phyloP scores from a whole-genome alignment of 176 grass and related monocot genomes.

The Oryza coarctata region DNA sequence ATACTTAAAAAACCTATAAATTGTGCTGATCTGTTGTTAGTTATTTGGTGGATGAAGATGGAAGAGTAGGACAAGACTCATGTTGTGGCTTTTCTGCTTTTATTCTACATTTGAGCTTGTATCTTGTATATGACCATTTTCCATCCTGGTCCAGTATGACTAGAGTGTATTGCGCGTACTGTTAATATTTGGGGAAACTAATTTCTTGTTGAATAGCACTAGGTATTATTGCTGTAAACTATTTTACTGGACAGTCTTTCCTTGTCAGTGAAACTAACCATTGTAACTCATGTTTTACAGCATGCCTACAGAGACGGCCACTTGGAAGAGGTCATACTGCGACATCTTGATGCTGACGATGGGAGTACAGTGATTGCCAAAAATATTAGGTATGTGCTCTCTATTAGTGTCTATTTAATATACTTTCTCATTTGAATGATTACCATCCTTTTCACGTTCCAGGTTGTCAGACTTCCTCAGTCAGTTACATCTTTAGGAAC shows the following conservation, averaged over 20 bases:
- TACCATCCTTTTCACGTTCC: conserved; percentile 20
- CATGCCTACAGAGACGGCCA: conserved; percentile 89
- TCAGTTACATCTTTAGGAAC: conserved; percentile 61
- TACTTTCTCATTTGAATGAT: conserved; percentile 9
- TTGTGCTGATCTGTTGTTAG: neutral
- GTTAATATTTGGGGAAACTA: neutral
- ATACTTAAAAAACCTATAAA: neutral
- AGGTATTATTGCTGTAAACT: neutral
- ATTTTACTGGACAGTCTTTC: neutral
- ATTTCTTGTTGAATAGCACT: neutral
- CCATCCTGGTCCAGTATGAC: neutral
- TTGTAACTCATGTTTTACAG: conserved; percentile 49
- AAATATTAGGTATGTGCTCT: conserved; percentile 65
- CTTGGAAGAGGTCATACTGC: conserved; percentile 80
- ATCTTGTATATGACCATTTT: neutral
- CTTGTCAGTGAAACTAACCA: conserved; percentile 1
- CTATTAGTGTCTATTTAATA: neutral
- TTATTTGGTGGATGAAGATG: conserved; percentile 15
- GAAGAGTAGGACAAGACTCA: neutral
- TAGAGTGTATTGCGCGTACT: neutral
- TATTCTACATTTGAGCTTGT: conserved; percentile 7
- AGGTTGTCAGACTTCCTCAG: conserved; percentile 81
- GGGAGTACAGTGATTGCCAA: conserved; percentile 90
- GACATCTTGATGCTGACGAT: conserved; percentile 96
- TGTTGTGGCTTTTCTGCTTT: neutral